phyloP scores from a whole-genome alignment of 23 red algal genomes.

The Gracilaria domingensis region DNA sequence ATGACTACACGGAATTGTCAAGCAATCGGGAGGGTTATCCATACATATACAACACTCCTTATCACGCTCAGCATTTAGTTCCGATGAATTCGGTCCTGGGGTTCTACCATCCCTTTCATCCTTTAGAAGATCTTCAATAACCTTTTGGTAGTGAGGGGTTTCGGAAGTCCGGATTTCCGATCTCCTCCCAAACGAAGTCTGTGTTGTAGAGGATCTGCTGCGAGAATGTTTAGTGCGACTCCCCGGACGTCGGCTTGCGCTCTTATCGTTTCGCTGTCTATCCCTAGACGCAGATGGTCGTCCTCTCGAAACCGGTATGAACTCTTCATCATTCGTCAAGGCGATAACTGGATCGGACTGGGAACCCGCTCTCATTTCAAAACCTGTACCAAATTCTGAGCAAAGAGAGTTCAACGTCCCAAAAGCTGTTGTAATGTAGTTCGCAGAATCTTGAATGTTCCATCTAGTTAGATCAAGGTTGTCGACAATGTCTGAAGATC shows the following conservation, averaged over 20 bases:
- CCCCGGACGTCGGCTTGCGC: background rate
- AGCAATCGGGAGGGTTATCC: constrained; percentile 37
- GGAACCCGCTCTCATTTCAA: constrained; percentile 20
- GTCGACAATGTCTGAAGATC: constrained; percentile 33
- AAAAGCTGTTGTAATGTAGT: constrained; percentile 6
- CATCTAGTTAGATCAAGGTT: constrained; percentile 45
- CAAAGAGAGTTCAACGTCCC: constrained; percentile 33
- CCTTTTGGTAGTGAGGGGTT: background rate
- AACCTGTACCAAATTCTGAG: background rate
- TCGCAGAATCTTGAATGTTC: constrained; percentile 26
- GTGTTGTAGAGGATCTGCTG: background rate
- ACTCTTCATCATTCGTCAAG: constrained; percentile 6
- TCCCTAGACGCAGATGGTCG: background rate
- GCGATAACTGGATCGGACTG: constrained; percentile 39
- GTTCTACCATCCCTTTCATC: background rate
- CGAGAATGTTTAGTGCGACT: background rate
- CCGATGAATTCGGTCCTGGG: background rate
- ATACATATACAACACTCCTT: constrained; percentile 57
- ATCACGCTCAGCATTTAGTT: constrained; percentile 12
- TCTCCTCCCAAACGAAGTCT: background rate
- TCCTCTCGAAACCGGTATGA: constrained; percentile 21
- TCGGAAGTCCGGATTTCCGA: background rate
- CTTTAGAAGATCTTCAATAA: constrained; percentile 1
- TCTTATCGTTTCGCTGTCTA: background rate
- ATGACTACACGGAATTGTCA: constrained; percentile 43